These are phyloP conservation scores for Trichoderma pleuroti DNA, from an alignment of 2,329 filamentous ascomycete species.

Conservation along the genomic window DNA sequence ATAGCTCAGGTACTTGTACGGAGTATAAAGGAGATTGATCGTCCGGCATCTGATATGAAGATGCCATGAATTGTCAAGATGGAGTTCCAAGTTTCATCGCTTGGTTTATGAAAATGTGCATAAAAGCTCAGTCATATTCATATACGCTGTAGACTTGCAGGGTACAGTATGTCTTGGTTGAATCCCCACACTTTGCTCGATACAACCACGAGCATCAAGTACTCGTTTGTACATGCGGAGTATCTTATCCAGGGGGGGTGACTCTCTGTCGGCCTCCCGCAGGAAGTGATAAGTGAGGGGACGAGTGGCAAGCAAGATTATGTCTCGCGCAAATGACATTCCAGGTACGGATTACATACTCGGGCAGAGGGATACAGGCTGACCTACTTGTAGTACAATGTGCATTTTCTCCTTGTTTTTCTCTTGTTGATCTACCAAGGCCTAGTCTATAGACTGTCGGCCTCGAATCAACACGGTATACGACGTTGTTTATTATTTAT, in stretches of 20 bases:
- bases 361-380: neutral
- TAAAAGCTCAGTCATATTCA: neutral
- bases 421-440: too few species aligned
- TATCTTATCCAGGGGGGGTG: neutral
- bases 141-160: neutral
- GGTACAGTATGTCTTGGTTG: neutral
- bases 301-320: neutral
- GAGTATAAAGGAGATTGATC: neutral
- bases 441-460: too few species aligned
- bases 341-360: neutral
- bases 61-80: neutral
- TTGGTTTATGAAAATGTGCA: neutral
- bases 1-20: neutral
- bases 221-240: neutral
- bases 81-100: neutral
- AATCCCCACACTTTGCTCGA: neutral
- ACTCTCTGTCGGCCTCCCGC: conserved; percentile 1
- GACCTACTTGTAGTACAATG: neutral
- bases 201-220: neutral
- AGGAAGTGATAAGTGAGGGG: neutral
- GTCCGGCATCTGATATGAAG: neutral
- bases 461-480: too few species aligned
- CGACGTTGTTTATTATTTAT: too few species aligned
- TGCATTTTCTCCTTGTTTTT: neutral
- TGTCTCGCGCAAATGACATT: neutral